Conservation (phyloP, 2,329 filamentous ascomycete species). For the Verticillium dahliae region DNA sequence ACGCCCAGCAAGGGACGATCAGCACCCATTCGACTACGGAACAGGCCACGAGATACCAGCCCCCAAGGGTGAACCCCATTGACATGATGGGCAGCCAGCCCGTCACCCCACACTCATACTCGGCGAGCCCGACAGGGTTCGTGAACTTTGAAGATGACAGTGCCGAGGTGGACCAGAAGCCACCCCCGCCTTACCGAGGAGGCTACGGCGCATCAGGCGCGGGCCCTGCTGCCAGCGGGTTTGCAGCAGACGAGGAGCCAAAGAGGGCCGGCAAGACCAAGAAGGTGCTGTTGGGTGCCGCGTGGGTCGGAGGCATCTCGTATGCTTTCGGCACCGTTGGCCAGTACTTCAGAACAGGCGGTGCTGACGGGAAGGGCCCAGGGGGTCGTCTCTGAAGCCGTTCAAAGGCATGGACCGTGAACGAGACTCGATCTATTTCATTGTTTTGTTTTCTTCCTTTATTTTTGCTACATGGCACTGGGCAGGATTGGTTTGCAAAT, state of each 20-base stretch:
- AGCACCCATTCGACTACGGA: slow-evolving; percentile 4
- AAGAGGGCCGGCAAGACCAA: slow-evolving; percentile 36
- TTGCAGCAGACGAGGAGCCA: slow-evolving; percentile 33
- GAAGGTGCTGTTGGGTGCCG: slow-evolving; percentile 45
- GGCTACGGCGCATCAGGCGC: slow-evolving; percentile 19
- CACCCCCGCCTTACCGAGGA: slow-evolving; percentile 31
- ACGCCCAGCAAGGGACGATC: slow-evolving; percentile 11
- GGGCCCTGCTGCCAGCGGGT: background rate
- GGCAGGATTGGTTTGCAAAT: background rate
- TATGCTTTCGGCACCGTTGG: slow-evolving; percentile 54
- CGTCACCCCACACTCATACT: slow-evolving; percentile 41
- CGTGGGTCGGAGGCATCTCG: slow-evolving; percentile 45
- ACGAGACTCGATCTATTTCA: background rate
- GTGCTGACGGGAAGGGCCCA: slow-evolving; percentile 31
- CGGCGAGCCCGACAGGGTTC: slow-evolving; percentile 59
- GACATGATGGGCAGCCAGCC: slow-evolving; percentile 41
- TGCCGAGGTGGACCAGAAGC: slow-evolving; percentile 20
- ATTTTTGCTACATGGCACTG: background rate
- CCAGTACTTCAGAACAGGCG: slow-evolving; percentile 49
- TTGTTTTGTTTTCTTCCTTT: background rate
- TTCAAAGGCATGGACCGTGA: too few relatives aligned
- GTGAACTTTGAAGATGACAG: slow-evolving; percentile 44
- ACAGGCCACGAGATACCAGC: slow-evolving; percentile 7
- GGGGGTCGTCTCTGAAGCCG: background rate
- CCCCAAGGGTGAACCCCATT: slow-evolving; percentile 47